phyloP scores from a whole-genome alignment of 345 rosid genomes.

The Pistacia vera region DNA sequence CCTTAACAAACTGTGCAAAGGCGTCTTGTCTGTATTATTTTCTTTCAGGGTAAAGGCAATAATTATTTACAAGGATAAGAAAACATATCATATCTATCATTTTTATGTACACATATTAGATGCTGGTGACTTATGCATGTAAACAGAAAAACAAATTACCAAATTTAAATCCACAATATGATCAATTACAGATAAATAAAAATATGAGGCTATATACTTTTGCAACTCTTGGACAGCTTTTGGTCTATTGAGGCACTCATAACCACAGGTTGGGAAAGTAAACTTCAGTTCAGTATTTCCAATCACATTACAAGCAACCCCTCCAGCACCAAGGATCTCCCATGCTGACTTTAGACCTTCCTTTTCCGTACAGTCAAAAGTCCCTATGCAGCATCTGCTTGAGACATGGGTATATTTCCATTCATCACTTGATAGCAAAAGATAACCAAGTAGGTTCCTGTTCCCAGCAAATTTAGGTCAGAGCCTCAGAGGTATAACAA shows the following conservation, averaged over 20 bases:
- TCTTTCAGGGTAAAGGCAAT: not conserved
- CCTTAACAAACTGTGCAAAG: not conserved
- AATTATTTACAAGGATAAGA: constrained; percentile 1
- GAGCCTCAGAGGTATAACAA: constrained; percentile 9
- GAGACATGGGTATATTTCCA: constrained; percentile 55
- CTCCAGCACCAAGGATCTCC: constrained; percentile 83
- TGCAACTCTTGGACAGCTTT: constrained; percentile 64
- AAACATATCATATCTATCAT: not conserved
- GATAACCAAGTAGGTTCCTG: constrained; percentile 91
- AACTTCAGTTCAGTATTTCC: constrained; percentile 71
- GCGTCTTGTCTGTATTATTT: not conserved
- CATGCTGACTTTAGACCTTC: constrained; percentile 63
- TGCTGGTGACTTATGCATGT: not conserved
- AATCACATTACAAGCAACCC: constrained; percentile 80
- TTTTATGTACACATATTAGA: not conserved
- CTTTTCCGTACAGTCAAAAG: constrained; percentile 38
- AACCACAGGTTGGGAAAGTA: constrained; percentile 79
- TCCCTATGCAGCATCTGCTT: constrained; percentile 62
- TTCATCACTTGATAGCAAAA: constrained; percentile 67
- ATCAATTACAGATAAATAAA: constrained; percentile 17
- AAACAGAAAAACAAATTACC: constrained; percentile 5
- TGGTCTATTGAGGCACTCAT: constrained; percentile 58
- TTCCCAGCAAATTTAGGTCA: constrained; percentile 32
- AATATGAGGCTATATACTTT: constrained; percentile 44
- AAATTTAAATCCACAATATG: not conserved